Conservation (phyloP, 495 filamentous ascomycete species). For the Trichodelitschia bisporula region DNA sequence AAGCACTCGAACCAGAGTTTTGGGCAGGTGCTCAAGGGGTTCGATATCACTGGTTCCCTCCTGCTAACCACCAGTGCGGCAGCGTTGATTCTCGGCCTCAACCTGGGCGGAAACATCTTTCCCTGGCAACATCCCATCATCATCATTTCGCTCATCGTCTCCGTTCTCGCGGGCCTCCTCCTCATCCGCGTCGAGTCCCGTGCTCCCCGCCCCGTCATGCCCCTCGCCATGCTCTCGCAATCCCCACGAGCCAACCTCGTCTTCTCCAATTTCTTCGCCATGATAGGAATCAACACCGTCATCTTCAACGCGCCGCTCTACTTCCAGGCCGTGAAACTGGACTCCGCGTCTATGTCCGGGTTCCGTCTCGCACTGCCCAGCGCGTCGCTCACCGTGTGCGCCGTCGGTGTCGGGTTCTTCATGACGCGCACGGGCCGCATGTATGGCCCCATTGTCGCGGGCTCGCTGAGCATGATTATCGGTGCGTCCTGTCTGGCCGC, state of each 20-base stretch:
- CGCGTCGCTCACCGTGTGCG: slow-evolving; percentile 28
- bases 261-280: slow-evolving; percentile 40
- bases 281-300: slow-evolving; percentile 39
- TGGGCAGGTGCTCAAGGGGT: slow-evolving; percentile 31
- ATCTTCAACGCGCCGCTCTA: slow-evolving; percentile 59
- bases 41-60: slow-evolving; percentile 42
- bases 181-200: slow-evolving; percentile 37
- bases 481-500: slow-evolving; percentile 28
- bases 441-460: slow-evolving; percentile 34
- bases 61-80: slow-evolving; percentile 39
- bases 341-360: slow-evolving; percentile 43
- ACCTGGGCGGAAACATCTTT: slow-evolving; percentile 52
- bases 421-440: slow-evolving; percentile 41
- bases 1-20: slow-evolving; percentile 23
- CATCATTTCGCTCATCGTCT: slow-evolving; percentile 32
- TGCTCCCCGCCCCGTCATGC: slow-evolving; percentile 45
- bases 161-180: slow-evolving; percentile 26
- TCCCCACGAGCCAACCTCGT: slow-evolving; percentile 41
- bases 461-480: slow-evolving; percentile 26
- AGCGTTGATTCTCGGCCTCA: slow-evolving; percentile 47
- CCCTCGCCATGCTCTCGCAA: slow-evolving; percentile 31
- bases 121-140: slow-evolving; percentile 51
- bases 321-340: slow-evolving; percentile 58
- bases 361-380: slow-evolving; percentile 40
- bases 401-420: slow-evolving; percentile 40